Percentiles rank a stretch among this genome's conserved stretches.
Conservation (phyloP, 129 eudicot species). For the sunflower (Helianthus annuus) region HanXRQr2.0-SUNRISE NC_035441.2:27331687-27332186, state of each 20-base stretch:
- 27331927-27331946: constrained; percentile 95
- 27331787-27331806: constrained; percentile 52
- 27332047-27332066: constrained; percentile 77
- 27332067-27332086: constrained; percentile 33
- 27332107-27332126: background rate
- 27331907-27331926: constrained; percentile 68
- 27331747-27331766: constrained; percentile 31
- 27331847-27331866: constrained; percentile 81
- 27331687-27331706: constrained; percentile 81
- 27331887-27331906: constrained; percentile 81
- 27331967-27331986: constrained; percentile 63
- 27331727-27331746: constrained; percentile 46
- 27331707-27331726: constrained; percentile 44
- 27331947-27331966: constrained; percentile 79
- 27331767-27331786: constrained; percentile 71
- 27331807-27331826: constrained; percentile 3
- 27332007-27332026: constrained; percentile 54
- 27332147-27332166: background rate
- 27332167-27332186: background rate
- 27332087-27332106: no score
- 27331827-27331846: constrained; percentile 83
- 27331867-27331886: constrained; percentile 89
- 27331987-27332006: constrained; percentile 73
- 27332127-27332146: background rate
- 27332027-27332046: constrained; percentile 88